Conservation (phyloP, 1,284 basidiomycete genomes). For the Flammula alnicola region DNA sequence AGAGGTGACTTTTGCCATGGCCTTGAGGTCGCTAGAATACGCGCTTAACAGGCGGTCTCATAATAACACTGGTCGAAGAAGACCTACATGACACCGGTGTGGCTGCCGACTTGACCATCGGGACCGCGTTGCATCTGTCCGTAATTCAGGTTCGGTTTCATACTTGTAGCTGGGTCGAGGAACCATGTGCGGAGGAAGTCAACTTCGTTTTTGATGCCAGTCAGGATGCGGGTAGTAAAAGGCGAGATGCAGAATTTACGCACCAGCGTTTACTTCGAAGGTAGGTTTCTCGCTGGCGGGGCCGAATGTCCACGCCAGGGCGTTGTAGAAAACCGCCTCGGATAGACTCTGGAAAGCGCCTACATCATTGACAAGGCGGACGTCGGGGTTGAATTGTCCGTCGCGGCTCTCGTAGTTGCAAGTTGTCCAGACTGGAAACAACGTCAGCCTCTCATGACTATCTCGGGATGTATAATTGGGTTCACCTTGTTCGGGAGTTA, state of each 20-base stretch:
- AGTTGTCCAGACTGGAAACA: slow-evolving; percentile 55
- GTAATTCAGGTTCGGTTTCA: slow-evolving; percentile 74
- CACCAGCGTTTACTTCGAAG: slow-evolving; percentile 39
- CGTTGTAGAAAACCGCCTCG: slow-evolving; percentile 66
- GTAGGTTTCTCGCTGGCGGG: slow-evolving; percentile 26
- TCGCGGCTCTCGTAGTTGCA: slow-evolving; percentile 62
- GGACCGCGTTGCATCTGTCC: slow-evolving; percentile 71
- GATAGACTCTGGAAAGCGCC: slow-evolving; percentile 57
- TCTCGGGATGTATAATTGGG: too few species aligned
- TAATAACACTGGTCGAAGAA: not conserved
- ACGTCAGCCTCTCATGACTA: too few species aligned
- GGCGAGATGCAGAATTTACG: slow-evolving; percentile 14
- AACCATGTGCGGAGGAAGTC: slow-evolving; percentile 63
- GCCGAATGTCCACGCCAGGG: slow-evolving; percentile 56
- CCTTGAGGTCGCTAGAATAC: slow-evolving; percentile 53
- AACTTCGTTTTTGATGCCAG: slow-evolving; percentile 30
- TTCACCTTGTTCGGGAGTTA: slow-evolving; percentile 49
- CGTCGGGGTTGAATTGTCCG: slow-evolving; percentile 71
- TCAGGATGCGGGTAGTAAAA: slow-evolving; percentile 5
- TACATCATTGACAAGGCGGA: slow-evolving; percentile 56
- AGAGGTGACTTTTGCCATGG: slow-evolving; percentile 64
- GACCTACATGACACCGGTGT: slow-evolving; percentile 62
- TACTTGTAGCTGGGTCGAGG: slow-evolving; percentile 56
- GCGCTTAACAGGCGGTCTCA: slow-evolving; percentile 3
- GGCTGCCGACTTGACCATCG: slow-evolving; percentile 51